Evolutionary conservation across 148 eudicot genomes (phyloP).

Genomic region (Agrostemma githago): DNA sequence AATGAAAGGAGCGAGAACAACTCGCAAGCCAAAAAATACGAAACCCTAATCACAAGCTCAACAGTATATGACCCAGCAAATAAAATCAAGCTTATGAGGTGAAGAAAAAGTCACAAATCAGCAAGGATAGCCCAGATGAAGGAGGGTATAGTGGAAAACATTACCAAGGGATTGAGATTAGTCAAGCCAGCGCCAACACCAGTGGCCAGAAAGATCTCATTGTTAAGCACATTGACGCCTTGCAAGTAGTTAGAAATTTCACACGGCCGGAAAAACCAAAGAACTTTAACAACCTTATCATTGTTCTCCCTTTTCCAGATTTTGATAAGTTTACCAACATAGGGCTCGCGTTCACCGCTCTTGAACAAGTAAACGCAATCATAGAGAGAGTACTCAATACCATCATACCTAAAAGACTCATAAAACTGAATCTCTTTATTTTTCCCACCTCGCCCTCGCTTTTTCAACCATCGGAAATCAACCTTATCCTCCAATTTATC

Average conservation of each 20-base stretch:
- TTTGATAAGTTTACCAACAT: constrained; percentile 55
- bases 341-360: constrained; percentile 45
- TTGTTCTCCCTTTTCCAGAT: constrained; percentile 45
- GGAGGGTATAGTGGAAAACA: not conserved
- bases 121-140: not conserved
- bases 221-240: constrained; percentile 25
- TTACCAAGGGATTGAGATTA: constrained; percentile 60
- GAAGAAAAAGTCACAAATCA: not conserved
- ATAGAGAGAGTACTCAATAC: constrained; percentile 45
- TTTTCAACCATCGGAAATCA: constrained; percentile 62
- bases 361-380: constrained; percentile 60
- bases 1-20: not conserved
- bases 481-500: constrained; percentile 27
- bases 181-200: constrained; percentile 59
- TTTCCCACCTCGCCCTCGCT: constrained; percentile 44
- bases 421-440: constrained; percentile 52
- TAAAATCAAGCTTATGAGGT: not conserved
- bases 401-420: constrained; percentile 58
- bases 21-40: not conserved
- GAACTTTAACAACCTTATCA: constrained; percentile 47
- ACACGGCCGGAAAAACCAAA: constrained; percentile 67
- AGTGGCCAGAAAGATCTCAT: constrained; percentile 62
- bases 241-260: constrained; percentile 50
- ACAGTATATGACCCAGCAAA: not conserved
- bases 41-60: not conserved